phyloP scores from a whole-genome alignment of 805 yeast species.

The Suhomyces sp. region DNA sequence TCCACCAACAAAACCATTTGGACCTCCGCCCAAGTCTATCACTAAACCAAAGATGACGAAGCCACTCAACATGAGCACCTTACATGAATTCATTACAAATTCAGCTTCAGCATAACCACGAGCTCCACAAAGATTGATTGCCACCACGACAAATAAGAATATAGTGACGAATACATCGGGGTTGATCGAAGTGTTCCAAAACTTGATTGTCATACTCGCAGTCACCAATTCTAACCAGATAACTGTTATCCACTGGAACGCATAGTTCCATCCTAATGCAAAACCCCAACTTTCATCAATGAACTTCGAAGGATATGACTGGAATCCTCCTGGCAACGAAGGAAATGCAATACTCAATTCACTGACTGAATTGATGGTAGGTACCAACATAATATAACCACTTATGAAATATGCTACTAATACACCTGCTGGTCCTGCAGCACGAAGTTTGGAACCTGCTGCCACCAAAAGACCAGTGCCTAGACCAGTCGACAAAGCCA shows the following conservation, averaged over 20 bases:
- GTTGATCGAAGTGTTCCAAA: constrained; percentile 21
- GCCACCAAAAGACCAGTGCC: constrained; percentile 32
- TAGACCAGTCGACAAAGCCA: constrained; percentile 29
- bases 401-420: constrained; percentile 22
- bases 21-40: constrained; percentile 25
- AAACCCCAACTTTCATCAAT: constrained; percentile 37
- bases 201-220: constrained; percentile 25
- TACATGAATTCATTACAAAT: constrained; percentile 24
- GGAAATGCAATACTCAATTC: constrained; percentile 27
- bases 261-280: constrained; percentile 39
- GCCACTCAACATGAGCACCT: constrained; percentile 24
- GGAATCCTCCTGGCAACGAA: constrained; percentile 26
- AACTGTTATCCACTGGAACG: constrained; percentile 28
- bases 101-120: constrained; percentile 30
- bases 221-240: constrained; percentile 26
- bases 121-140: constrained; percentile 25
- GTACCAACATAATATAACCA: constrained; percentile 24
- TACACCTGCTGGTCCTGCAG: constrained; percentile 24
- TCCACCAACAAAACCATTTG: constrained; percentile 30
- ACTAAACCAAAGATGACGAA: constrained; percentile 27
- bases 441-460: constrained; percentile 22
- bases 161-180: constrained; percentile 22
- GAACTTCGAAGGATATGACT: constrained; percentile 26
- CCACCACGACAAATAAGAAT: constrained; percentile 19
- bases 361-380: constrained; percentile 27